These are phyloP conservation scores for Cladorrhinum sp. DNA, from an alignment of 2,329 filamentous ascomycete genomes.

Conservation along the genomic window DNA sequence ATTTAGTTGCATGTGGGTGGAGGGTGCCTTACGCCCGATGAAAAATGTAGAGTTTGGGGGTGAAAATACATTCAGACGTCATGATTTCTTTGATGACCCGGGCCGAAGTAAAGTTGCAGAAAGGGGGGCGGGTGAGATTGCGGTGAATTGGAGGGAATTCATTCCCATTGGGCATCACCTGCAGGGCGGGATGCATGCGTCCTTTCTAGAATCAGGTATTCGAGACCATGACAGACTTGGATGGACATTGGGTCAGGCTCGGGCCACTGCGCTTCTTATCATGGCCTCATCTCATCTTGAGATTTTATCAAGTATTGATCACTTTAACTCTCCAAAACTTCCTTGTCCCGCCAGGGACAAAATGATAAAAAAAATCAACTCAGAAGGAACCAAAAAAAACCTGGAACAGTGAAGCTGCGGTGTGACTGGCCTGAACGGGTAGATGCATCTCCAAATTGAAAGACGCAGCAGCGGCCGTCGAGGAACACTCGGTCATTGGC, in stretches of 20 bases:
- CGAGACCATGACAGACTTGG: no score
- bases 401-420: not conserved
- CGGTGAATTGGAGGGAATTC: not conserved
- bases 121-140: not conserved
- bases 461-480: slow-evolving; percentile 5
- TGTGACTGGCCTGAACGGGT: slow-evolving; percentile 4
- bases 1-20: not conserved
- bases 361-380: no score
- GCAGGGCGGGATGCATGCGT: no score
- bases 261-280: no score
- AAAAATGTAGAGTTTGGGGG: not conserved
- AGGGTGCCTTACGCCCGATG: not conserved
- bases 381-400: no score
- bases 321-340: no score
- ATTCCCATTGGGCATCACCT: no score
- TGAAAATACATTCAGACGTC: not conserved
- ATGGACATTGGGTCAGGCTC: no score
- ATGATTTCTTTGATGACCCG: not conserved
- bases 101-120: not conserved
- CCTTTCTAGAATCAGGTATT: no score
- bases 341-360: no score
- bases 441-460: slow-evolving; percentile 3
- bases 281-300: no score
- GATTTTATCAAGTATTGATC: no score
- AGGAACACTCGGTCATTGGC: slow-evolving; percentile 4